Evolutionary conservation across 2,329 filamentous ascomycete genomes (phyloP).

Genomic region (Xylaria multiplex): DNA sequence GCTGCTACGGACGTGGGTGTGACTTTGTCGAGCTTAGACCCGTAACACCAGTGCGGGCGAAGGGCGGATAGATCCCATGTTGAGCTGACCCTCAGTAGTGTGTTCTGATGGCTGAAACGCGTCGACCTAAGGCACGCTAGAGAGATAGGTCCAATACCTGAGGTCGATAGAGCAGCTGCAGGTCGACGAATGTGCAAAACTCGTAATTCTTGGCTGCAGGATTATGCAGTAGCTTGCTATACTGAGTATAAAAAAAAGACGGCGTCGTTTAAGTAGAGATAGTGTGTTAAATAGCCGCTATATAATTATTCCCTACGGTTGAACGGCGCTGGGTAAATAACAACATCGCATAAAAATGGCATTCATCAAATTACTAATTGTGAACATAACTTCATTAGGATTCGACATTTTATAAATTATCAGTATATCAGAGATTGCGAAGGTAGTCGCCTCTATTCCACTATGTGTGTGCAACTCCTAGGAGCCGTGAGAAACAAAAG

Average conservation of each 20-base stretch:
- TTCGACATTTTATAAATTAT: neutral
- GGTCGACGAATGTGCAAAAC: conserved; percentile 48
- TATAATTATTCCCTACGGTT: conserved; percentile 40
- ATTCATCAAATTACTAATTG: conserved; percentile 26
- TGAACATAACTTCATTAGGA: neutral
- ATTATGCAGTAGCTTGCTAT: conserved; percentile 46
- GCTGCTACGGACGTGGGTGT: conserved; percentile 44
- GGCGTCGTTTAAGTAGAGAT: conserved; percentile 34
- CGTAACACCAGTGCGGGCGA: conserved; percentile 41
- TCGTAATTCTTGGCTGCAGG: conserved; percentile 48
- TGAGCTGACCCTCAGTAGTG: conserved; percentile 39
- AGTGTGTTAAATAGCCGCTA: conserved; percentile 42
- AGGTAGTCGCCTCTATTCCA: neutral
- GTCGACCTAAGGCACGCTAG: conserved; percentile 31
- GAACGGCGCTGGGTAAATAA: conserved; percentile 29
- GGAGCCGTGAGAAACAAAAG: neutral
- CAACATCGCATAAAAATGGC: conserved; percentile 42
- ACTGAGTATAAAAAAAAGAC: conserved; percentile 40
- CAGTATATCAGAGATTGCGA: conserved; percentile 6
- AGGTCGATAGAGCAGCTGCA: conserved; percentile 44
- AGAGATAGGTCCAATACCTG: conserved; percentile 22
- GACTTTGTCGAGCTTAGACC: conserved; percentile 48
- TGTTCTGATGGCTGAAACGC: conserved; percentile 41
- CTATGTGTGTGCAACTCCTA: too few relatives aligned
- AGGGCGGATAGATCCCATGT: conserved; percentile 33